Base-by-base conservation (phyloP, 805 yeast species). In the Starmerella cellae region DNA sequence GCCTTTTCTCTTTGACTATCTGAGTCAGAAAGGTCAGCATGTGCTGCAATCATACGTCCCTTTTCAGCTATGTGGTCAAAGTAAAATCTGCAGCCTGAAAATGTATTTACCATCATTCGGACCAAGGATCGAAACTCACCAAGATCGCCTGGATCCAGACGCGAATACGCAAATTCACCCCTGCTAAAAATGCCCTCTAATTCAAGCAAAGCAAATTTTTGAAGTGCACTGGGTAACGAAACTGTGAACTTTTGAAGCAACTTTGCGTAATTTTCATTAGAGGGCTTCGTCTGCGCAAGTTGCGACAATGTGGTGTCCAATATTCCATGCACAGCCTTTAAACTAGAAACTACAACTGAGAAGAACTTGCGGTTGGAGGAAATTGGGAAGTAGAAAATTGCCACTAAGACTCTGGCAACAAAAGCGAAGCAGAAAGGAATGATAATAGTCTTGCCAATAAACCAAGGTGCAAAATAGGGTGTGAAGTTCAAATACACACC, bases 371-470 rank as follows among this genome's bases (percentile, higher is more conserved):
- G 46, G 30, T 44, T 55, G 2, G 60, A 49, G 17, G 58, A 43
- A 11, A 45, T 31, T 3, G 61, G 61, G 35, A 54, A 54, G 4
- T 51, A 45, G 5, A 56, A 9, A 6, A 39, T 21, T 5, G 53
- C 41, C 5, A 47, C 31, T 1, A 55, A 37, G 14, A 50, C 35
- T 27, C 50, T 38, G 18, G 47, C 27, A 0, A 54, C 51, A 8
- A 53, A 33, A 1, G 53, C 42, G 5, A 58, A 9, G 5, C 59
- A 60, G 31, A 54, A 37, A 1, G 59, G 54, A 17, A 49, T 42
- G 11, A 55, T 21, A 5, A 56, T 33, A 10, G 41, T 31, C 3
- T 41, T 17, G 2, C 48, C 52, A 34, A 20, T 34, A 11, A 18
- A 3, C 40, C 43, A 37, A 18, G 48, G 53, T 5, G 22, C 37